These are phyloP conservation scores for Nematocida homosporus DNA, from an alignment of 371 early-diverging fungal species.

Conservation along the genomic window DNA sequence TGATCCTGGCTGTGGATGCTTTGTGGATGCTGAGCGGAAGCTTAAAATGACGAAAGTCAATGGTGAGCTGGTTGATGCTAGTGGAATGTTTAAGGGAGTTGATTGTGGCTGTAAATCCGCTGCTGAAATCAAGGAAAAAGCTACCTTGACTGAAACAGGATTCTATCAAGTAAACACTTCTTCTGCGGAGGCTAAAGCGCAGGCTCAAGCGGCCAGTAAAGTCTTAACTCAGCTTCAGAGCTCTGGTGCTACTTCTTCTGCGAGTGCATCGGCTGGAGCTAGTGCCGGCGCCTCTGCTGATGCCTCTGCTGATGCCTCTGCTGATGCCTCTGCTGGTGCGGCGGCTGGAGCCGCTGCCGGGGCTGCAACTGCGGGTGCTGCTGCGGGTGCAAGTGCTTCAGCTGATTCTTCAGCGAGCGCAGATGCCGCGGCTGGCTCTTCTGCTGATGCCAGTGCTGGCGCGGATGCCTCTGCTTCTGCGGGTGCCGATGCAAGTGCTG, in stretches of 20 bases:
- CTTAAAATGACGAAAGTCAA: conserved; percentile 58
- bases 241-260: background rate
- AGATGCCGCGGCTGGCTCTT: background rate
- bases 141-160: conserved; percentile 33
- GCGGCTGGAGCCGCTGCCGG: background rate
- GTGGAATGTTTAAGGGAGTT: conserved; percentile 66
- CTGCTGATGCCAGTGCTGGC: background rate
- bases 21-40: conserved; percentile 61
- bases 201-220: conserved; percentile 8
- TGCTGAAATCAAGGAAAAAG: conserved; percentile 40
- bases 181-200: conserved; percentile 1
- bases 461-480: conserved; percentile 6
- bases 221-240: conserved; percentile 4
- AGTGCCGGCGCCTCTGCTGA: background rate
- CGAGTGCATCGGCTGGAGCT: conserved; percentile 18
- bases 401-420: background rate
- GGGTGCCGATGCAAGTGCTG: conserved; percentile 17
- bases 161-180: conserved; percentile 46
- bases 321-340: conserved; percentile 1
- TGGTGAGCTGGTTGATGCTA: conserved; percentile 62
- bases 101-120: conserved; percentile 64
- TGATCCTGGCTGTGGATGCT: conserved; percentile 44
- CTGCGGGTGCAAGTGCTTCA: background rate
- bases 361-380: background rate
- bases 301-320: background rate